Evolutionary conservation across 148 eudicot genomes (phyloP).

Genomic region (Camellia granthamiana): DNA sequence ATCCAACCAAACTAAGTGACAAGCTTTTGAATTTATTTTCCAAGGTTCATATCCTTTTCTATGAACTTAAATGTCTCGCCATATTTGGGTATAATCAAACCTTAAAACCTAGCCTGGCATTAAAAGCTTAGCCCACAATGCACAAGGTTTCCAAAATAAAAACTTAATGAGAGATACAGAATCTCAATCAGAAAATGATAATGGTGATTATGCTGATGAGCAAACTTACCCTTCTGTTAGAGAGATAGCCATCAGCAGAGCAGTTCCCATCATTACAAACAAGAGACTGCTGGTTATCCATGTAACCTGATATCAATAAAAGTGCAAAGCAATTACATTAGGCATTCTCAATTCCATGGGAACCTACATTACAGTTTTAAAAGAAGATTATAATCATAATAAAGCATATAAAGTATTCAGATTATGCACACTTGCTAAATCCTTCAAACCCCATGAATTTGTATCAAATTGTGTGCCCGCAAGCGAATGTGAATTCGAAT

Average conservation of each 20-base stretch:
- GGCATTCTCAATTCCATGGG: not conserved
- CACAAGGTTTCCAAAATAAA: not conserved
- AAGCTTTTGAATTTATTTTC: too few species aligned
- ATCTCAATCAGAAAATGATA: not conserved
- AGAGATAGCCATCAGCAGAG: slow-evolving; percentile 24
- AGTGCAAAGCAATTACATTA: slow-evolving; percentile 5
- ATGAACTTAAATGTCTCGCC: too few species aligned
- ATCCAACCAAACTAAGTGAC: too few species aligned
- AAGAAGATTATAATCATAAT: not conserved
- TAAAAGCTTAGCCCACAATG: not conserved
- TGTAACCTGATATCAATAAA: slow-evolving; percentile 31
- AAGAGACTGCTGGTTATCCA: slow-evolving; percentile 21
- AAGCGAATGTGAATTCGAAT: slow-evolving; percentile 23
- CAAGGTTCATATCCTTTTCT: too few species aligned
- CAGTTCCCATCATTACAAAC: slow-evolving; percentile 15
- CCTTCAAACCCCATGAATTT: slow-evolving; percentile 21
- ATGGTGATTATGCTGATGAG: not conserved
- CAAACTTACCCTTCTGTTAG: slow-evolving; percentile 45
- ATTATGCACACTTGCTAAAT: slow-evolving; percentile 32
- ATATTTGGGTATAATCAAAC: not conserved
- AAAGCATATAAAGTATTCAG: not conserved
- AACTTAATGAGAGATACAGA: not conserved
- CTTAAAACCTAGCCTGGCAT: not conserved
- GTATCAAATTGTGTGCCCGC: slow-evolving; percentile 24
- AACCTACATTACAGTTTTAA: not conserved